Evolutionary conservation across 768 basidiomycete genomes (phyloP).

Genomic region (Suillus spraguei): DNA sequence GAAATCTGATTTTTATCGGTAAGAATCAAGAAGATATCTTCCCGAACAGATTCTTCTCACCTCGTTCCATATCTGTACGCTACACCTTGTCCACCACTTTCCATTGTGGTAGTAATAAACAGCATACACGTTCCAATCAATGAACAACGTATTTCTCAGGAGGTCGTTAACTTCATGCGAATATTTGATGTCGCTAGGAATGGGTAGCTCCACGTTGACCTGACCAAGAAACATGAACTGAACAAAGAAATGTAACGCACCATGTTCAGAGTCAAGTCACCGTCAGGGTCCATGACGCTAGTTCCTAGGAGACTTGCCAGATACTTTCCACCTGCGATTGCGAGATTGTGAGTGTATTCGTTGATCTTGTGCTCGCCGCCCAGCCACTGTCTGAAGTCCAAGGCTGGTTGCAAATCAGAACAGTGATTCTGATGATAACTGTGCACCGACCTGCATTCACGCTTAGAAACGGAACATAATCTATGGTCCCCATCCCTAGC

Average conservation of each 20-base stretch:
- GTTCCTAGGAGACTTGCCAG: slow-evolving; percentile 67
- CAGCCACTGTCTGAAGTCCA: slow-evolving; percentile 71
- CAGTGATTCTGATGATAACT: background rate
- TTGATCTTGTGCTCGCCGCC: slow-evolving; percentile 79
- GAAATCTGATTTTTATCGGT: slow-evolving; percentile 24
- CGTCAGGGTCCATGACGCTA: slow-evolving; percentile 57
- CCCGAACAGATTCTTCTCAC: slow-evolving; percentile 16
- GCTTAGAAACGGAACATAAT: slow-evolving; percentile 55
- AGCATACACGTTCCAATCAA: slow-evolving; percentile 24
- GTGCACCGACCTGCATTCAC: slow-evolving; percentile 49
- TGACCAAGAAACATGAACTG: slow-evolving; percentile 14
- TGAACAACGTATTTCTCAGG: slow-evolving; percentile 21
- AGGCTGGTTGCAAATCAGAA: slow-evolving; percentile 43
- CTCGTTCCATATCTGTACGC: slow-evolving; percentile 36
- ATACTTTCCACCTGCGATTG: slow-evolving; percentile 61
- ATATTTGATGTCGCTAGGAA: slow-evolving; percentile 28
- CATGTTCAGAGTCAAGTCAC: slow-evolving; percentile 71
- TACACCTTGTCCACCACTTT: slow-evolving; percentile 36
- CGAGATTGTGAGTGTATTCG: slow-evolving; percentile 69
- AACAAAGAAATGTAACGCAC: slow-evolving; percentile 35
- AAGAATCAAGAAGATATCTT: background rate
- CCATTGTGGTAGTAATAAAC: slow-evolving; percentile 26
- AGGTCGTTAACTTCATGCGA: slow-evolving; percentile 18
- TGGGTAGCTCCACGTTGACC: slow-evolving; percentile 45
- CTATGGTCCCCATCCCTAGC: slow-evolving; percentile 67